Conservation (phyloP, 192 early-diverging fungal genomes). For the Gaertneriomyces sp. region DNA sequence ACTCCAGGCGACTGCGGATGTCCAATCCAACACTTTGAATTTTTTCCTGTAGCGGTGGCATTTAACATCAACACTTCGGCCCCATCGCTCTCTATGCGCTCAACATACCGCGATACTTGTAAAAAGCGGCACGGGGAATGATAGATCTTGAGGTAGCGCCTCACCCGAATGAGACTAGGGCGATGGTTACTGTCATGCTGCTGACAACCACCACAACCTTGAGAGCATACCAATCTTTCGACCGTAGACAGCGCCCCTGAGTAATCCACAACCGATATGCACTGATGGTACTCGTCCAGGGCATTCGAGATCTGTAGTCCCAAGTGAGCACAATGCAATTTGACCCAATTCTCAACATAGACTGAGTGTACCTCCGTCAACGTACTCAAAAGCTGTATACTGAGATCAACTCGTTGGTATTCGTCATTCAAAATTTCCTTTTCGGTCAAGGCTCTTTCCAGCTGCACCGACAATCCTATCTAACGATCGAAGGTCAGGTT, state of each 20-base stretch:
- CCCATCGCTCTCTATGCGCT: neutral
- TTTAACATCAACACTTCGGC: neutral
- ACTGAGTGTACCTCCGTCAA: slow-evolving; percentile 7
- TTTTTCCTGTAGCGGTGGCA: neutral
- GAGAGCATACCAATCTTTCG: neutral
- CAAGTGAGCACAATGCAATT: neutral
- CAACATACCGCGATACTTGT: neutral
- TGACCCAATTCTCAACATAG: neutral
- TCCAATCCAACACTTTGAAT: neutral
- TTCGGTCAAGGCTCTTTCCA: slow-evolving; percentile 9
- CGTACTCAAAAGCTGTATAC: neutral
- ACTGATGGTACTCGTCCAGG: slow-evolving; percentile 7
- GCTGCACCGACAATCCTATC: slow-evolving; percentile 11
- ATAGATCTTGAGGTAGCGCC: slow-evolving; percentile 1
- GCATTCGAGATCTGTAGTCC: neutral
- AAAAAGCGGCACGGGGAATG: slow-evolving; percentile 10
- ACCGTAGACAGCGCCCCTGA: neutral
- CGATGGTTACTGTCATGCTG: neutral
- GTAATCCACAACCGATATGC: neutral
- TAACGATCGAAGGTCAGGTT: neutral
- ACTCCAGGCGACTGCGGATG: slow-evolving; percentile 22
- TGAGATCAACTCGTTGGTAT: slow-evolving; percentile 2
- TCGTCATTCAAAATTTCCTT: slow-evolving; percentile 11
- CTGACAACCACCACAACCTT: neutral
- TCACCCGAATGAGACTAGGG: neutral